Evolutionary conservation across 768 basidiomycete genomes (phyloP).

Genomic region (Trametes villosa): DNA sequence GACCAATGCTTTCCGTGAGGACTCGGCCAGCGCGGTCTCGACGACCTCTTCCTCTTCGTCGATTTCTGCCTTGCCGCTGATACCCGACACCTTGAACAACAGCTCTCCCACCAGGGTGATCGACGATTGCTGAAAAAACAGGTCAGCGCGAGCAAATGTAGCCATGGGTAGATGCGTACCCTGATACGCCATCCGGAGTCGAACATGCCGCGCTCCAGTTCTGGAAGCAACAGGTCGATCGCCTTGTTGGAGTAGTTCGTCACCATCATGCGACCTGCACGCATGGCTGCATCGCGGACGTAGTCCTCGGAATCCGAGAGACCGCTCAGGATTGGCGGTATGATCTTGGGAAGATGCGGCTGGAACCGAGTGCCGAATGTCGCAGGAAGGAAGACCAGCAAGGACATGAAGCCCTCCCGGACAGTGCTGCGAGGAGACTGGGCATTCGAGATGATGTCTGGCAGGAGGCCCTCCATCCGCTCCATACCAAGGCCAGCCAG

Average conservation of each 20-base stretch:
- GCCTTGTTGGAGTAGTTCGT: constrained; percentile 91
- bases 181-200: constrained; percentile 94
- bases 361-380: constrained; percentile 97
- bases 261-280: constrained; percentile 98
- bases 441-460: constrained; percentile 91
- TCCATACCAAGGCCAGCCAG: constrained; percentile 98
- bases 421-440: constrained; percentile 89
- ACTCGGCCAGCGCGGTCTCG: constrained; percentile 71
- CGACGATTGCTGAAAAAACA: constrained; percentile 77
- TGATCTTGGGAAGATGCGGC: constrained; percentile 93
- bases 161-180: constrained; percentile 47
- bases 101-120: constrained; percentile 95
- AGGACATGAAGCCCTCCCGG: constrained; percentile 97
- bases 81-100: constrained; percentile 95
- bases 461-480: constrained; percentile 88
- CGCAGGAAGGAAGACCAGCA: constrained; percentile 92
- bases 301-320: constrained; percentile 93
- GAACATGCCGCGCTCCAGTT: constrained; percentile 94
- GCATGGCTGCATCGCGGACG: constrained; percentile 96
- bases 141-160: constrained; percentile 12
- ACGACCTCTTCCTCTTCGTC: constrained; percentile 77
- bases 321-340: constrained; percentile 89
- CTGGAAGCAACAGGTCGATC: constrained; percentile 91
- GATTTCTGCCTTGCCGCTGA: constrained; percentile 85
- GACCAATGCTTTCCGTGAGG: constrained; percentile 81